phyloP scores from a whole-genome alignment of 257 asterid genomes.

The Solanum chmielewskii region DNA sequence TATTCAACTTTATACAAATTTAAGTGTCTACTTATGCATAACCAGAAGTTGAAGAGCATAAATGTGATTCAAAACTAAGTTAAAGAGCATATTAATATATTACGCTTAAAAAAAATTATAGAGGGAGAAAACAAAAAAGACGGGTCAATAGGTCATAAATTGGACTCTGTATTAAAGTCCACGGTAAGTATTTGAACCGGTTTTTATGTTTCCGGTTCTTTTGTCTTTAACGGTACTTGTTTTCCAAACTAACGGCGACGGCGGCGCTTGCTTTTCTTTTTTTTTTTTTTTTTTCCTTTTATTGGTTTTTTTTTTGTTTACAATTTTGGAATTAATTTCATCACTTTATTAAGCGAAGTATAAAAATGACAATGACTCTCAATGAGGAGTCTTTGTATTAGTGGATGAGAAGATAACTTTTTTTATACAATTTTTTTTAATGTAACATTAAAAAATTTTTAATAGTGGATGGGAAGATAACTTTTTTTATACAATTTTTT shows the following conservation, averaged over 20 bases:
- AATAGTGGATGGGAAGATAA: too few relatives aligned
- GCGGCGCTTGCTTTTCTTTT: not conserved
- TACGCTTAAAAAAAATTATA: not conserved
- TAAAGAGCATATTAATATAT: too few relatives aligned
- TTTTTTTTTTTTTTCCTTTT: not conserved
- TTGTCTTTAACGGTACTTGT: not conserved
- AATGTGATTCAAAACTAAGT: too few relatives aligned
- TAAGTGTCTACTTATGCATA: too few relatives aligned
- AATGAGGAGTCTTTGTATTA: too few relatives aligned
- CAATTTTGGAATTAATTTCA: not conserved
- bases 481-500: too few relatives aligned
- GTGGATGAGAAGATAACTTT: too few relatives aligned
- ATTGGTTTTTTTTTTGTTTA: not conserved
- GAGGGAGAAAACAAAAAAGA: not conserved
- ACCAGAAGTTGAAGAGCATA: too few relatives aligned
- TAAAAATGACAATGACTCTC: not conserved
- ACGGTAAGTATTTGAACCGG: not conserved
- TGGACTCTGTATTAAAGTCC: not conserved
- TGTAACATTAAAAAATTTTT: not conserved
- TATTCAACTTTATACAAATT: too few relatives aligned
- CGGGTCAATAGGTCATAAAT: not conserved
- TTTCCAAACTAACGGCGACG: not conserved
- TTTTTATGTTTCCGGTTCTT: not conserved
- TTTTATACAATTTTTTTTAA: too few relatives aligned
- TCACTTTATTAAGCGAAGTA: not conserved